Percentiles rank a stretch among this genome's conserved stretches.
These are phyloP conservation scores for Microcyclospora pomicola DNA, from an alignment of 2,329 filamentous ascomycete genomes.

Conservation along the genomic window DNA sequence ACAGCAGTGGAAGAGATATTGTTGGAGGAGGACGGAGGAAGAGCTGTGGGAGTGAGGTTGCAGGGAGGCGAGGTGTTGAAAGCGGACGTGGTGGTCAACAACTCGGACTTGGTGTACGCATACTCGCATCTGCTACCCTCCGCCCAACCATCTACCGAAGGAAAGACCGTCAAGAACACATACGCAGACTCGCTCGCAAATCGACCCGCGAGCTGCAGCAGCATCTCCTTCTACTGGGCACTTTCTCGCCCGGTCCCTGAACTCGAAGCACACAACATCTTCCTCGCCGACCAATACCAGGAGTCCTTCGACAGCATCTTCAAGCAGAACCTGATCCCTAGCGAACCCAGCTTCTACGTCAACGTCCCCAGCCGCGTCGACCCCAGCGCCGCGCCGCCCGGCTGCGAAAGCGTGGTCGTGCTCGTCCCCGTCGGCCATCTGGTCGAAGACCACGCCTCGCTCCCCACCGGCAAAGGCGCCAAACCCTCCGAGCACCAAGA, in stretches of 20 bases:
- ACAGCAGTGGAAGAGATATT: constrained; percentile 44
- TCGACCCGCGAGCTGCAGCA: constrained; percentile 51
- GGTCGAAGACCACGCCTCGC: constrained; percentile 16
- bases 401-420: constrained; percentile 52
- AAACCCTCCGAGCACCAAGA: constrained; percentile 36
- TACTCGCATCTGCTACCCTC: constrained; percentile 54
- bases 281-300: constrained; percentile 57
- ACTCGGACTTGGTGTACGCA: constrained; percentile 61
- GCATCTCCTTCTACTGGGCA: constrained; percentile 66
- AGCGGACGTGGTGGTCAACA: constrained; percentile 56
- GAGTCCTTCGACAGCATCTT: constrained; percentile 68
- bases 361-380: constrained; percentile 62
- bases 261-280: constrained; percentile 61
- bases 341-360: constrained; percentile 61
- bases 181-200: constrained; percentile 33
- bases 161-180: neutral
- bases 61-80: constrained; percentile 42
- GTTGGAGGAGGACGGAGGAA: constrained; percentile 37
- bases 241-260: constrained; percentile 47
- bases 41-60: constrained; percentile 46
- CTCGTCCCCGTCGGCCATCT: constrained; percentile 62
- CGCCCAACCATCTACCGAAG: constrained; percentile 9
- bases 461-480: constrained; percentile 21
- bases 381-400: constrained; percentile 49
- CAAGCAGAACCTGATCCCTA: constrained; percentile 51